These are phyloP conservation scores for Passiflora organensis DNA, from an alignment of 345 rosid species.

Conservation along the genomic window DNA sequence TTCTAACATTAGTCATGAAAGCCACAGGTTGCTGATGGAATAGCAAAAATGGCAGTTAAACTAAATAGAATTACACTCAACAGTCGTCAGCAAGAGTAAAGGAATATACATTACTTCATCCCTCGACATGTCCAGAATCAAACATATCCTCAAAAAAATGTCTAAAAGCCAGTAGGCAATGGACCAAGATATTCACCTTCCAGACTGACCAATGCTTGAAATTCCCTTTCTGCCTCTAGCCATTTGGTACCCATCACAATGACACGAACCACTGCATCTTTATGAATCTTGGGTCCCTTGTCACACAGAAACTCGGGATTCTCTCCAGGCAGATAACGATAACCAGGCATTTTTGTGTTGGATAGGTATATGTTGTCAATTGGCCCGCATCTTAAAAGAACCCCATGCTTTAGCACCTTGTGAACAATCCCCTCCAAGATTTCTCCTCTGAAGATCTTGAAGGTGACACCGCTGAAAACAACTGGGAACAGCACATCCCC, in stretches of 20 bases:
- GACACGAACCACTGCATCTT: slow-evolving; percentile 46
- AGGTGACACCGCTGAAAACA: slow-evolving; percentile 58
- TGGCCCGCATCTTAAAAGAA: slow-evolving; percentile 70
- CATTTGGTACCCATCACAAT: slow-evolving; percentile 70
- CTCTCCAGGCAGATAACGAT: slow-evolving; percentile 58
- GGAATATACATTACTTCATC: no score
- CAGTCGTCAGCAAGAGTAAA: no score
- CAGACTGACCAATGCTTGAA: slow-evolving; percentile 45
- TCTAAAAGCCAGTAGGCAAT: no score
- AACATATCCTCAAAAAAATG: no score
- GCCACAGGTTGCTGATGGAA: no score
- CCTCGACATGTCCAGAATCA: no score
- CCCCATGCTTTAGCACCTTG: slow-evolving; percentile 82
- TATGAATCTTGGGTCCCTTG: slow-evolving; percentile 52
- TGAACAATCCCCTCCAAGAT: slow-evolving; percentile 60
- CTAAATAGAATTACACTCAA: no score
- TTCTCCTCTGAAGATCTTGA: slow-evolving; percentile 83
- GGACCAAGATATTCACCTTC: no score
- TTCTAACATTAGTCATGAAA: no score
- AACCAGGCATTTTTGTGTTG: slow-evolving; percentile 52
- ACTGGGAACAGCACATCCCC: slow-evolving; percentile 87
- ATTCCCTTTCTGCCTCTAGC: slow-evolving; percentile 78
- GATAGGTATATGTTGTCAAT: slow-evolving; percentile 60
- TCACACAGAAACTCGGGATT: slow-evolving; percentile 61
- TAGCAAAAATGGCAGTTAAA: no score